These are phyloP conservation scores for Amauroascus niger DNA, from an alignment of 2,329 filamentous ascomycete species.

Conservation along the genomic window DNA sequence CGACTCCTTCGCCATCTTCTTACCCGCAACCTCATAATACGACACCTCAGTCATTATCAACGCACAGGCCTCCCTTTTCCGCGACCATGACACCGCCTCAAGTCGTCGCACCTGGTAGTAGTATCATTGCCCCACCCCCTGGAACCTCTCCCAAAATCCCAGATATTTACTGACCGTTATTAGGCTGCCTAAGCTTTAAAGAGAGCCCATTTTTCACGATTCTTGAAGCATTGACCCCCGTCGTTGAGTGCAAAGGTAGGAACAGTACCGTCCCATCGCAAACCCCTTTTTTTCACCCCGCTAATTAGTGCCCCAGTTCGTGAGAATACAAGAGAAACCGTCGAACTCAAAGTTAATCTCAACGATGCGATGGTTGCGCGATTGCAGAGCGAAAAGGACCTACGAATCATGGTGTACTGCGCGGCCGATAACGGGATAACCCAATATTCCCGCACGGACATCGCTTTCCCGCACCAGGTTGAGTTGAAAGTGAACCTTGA, in stretches of 20 bases:
- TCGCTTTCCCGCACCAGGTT: conserved; percentile 83
- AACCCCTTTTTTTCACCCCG: background rate
- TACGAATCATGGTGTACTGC: conserved; percentile 76
- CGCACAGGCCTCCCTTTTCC: conserved; percentile 22
- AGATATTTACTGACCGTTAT: conserved; percentile 26
- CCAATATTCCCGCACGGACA: conserved; percentile 53
- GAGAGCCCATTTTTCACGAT: conserved; percentile 78
- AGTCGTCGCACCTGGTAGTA: conserved; percentile 20
- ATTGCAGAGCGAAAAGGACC: conserved; percentile 50
- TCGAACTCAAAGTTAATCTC: conserved; percentile 50
- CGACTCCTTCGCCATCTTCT: conserved; percentile 17
- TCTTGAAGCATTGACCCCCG: conserved; percentile 52
- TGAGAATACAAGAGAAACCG: conserved; percentile 50
- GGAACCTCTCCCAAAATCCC: background rate
- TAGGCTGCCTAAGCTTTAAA: conserved; percentile 51
- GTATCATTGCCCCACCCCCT: conserved; percentile 1
- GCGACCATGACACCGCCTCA: conserved; percentile 27
- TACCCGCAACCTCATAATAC: conserved; percentile 24
- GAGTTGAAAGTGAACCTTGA: conserved; percentile 84
- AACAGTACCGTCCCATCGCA: conserved; percentile 10
- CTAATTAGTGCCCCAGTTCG: conserved; percentile 38
- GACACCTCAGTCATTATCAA: conserved; percentile 18
- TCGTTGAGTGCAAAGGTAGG: conserved; percentile 64
- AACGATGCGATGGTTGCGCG: conserved; percentile 46
- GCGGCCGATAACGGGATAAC: conserved; percentile 52